Evolutionary conservation across 352 stramenopile genomes (phyloP).

Genomic region (Pythium volutum): DNA sequence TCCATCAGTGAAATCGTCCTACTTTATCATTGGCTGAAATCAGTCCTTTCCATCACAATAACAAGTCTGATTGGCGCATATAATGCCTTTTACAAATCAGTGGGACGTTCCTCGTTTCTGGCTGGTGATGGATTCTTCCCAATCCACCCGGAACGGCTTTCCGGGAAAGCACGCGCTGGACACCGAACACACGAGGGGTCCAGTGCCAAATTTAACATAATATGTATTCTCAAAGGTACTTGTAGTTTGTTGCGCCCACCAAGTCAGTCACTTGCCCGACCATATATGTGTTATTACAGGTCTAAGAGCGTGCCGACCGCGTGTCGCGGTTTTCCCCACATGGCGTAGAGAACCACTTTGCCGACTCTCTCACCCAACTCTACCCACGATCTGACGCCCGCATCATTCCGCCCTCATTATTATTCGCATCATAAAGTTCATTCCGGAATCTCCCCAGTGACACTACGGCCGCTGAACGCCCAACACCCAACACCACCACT

Average conservation of each 20-base stretch:
- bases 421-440: too few species aligned
- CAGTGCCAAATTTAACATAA: slow-evolving; percentile 17
- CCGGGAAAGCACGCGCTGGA: slow-evolving; percentile 8
- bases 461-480: not conserved
- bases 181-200: not conserved
- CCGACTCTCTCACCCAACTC: slow-evolving; percentile 4
- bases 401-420: not conserved
- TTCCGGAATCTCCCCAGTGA: not conserved
- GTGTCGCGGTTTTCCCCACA: slow-evolving; percentile 16
- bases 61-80: not conserved
- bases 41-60: not conserved
- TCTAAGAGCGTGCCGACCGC: slow-evolving; percentile 10
- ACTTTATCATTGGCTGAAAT: slow-evolving; percentile 13
- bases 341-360: not conserved
- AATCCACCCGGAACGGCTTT: slow-evolving; percentile 3
- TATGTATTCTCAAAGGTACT: slow-evolving; percentile 7
- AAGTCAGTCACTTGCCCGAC: not conserved
- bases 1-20: too few species aligned
- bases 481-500: not conserved
- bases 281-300: slow-evolving; percentile 8
- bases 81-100: slow-evolving; percentile 1
- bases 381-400: not conserved
- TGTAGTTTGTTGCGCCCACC: not conserved
- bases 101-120: not conserved
- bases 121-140: slow-evolving; percentile 16